Evolutionary conservation across 805 yeast genomes (phyloP).

Genomic region (Myxozyma nipponensis): DNA sequence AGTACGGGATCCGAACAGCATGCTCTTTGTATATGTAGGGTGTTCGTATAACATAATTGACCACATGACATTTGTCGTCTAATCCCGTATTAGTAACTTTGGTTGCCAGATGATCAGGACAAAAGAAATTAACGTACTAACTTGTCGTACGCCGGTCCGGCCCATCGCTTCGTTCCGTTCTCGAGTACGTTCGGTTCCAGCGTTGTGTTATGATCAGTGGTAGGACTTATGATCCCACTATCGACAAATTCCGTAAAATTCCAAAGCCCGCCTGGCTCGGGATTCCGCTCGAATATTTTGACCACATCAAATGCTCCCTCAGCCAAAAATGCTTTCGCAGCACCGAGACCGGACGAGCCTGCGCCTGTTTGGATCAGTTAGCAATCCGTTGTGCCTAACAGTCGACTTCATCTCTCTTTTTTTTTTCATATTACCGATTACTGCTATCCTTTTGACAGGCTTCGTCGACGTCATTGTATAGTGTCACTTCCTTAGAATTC

Average conservation of each 20-base stretch:
- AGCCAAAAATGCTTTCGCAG: conserved; percentile 57
- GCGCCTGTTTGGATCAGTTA: conserved; percentile 18
- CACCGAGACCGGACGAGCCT: conserved; percentile 38
- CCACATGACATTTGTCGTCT: conserved; percentile 60
- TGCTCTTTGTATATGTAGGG: conserved; percentile 42
- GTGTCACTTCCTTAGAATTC: too few species aligned
- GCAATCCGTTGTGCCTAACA: too few species aligned
- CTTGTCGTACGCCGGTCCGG: conserved; percentile 57
- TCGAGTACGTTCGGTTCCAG: conserved; percentile 26
- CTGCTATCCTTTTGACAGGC: too few species aligned
- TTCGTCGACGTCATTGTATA: too few species aligned
- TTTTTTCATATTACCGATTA: too few species aligned
- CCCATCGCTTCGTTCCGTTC: conserved; percentile 40
- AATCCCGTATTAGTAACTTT: not conserved
- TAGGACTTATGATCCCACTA: conserved; percentile 35
- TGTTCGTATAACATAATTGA: conserved; percentile 63
- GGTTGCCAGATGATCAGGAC: not conserved
- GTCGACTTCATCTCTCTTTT: too few species aligned
- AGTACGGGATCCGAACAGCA: conserved; percentile 56
- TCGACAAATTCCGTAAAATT: conserved; percentile 45
- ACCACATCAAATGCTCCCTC: conserved; percentile 48
- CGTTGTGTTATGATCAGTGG: conserved; percentile 31
- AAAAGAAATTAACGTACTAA: conserved; percentile 39
- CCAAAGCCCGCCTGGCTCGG: conserved; percentile 78
- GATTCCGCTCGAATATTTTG: conserved; percentile 57